Evolutionary conservation across 78 protist genomes (phyloP).

Genomic region (Planoprotostelium fungivorum): DNA sequence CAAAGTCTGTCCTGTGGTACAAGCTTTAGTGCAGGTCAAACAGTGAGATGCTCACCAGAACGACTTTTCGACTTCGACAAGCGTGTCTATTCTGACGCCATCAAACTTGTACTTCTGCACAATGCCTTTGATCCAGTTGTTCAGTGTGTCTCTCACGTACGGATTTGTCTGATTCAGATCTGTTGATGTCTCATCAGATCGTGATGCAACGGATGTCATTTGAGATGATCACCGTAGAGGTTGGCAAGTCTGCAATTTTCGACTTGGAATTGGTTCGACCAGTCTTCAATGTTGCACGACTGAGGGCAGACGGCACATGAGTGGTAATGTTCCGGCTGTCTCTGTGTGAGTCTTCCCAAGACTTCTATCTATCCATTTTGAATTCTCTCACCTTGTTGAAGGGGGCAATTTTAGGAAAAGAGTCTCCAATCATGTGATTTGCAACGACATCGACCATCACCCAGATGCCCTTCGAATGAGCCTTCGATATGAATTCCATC

Average conservation of each 20-base stretch:
- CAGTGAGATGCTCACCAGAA: constrained; percentile 17
- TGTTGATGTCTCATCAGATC: constrained; percentile 13
- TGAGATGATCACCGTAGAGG: constrained; percentile 27
- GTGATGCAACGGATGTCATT: background rate
- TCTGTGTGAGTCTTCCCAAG: too few relatives aligned
- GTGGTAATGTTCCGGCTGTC: constrained; percentile 60
- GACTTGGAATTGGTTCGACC: constrained; percentile 52
- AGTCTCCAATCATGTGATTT: background rate
- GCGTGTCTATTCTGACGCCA: constrained; percentile 87
- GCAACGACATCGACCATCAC: constrained; percentile 76
- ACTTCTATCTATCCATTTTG: too few relatives aligned
- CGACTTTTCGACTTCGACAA: constrained; percentile 66
- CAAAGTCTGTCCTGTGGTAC: constrained; percentile 13
- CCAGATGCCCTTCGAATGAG: constrained; percentile 3
- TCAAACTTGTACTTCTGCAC: constrained; percentile 60
- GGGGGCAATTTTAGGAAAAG: background rate
- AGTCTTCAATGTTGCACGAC: constrained; percentile 63
- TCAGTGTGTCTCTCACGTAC: constrained; percentile 53
- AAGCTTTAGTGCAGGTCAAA: background rate
- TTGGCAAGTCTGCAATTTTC: constrained; percentile 68
- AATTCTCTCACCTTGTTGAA: constrained; percentile 76
- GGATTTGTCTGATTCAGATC: constrained; percentile 81
- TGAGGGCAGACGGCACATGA: constrained; percentile 34
- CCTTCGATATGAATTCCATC: constrained; percentile 9
- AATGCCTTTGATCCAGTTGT: constrained; percentile 45